phyloP scores from a whole-genome alignment of 352 stramenopile genomes.

The Globisporangium rhizosaccharum region DNA sequence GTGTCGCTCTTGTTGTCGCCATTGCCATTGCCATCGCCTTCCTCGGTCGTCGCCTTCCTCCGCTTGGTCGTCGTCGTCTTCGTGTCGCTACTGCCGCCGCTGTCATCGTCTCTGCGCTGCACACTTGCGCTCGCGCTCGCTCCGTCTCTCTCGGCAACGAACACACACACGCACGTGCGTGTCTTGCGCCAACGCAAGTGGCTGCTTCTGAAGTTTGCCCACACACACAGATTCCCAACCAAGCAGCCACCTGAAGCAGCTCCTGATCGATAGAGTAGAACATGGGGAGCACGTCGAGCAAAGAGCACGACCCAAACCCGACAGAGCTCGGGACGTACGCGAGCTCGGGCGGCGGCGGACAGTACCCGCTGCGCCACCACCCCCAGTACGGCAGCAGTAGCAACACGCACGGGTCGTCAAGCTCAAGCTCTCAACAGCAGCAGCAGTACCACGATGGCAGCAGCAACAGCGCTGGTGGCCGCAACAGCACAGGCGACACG shows the following conservation, averaged over 20 bases:
- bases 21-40: too few species aligned
- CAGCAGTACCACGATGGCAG: slow-evolving; percentile 16
- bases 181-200: not conserved
- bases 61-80: too few species aligned
- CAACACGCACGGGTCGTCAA: slow-evolving; percentile 5
- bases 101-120: too few species aligned
- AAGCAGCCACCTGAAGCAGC: not conserved
- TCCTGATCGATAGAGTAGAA: not conserved
- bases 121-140: too few species aligned
- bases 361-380: slow-evolving; percentile 65
- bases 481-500: not conserved
- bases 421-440: slow-evolving; percentile 9
- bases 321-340: slow-evolving; percentile 64
- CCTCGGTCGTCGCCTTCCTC: too few species aligned
- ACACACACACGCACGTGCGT: not conserved
- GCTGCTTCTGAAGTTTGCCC: not conserved
- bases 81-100: too few species aligned
- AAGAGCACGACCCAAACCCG: slow-evolving; percentile 76
- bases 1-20: too few species aligned
- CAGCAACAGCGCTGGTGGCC: not conserved
- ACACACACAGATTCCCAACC: not conserved
- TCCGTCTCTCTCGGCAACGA: not conserved
- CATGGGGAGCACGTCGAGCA: slow-evolving; percentile 84
- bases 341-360: slow-evolving; percentile 24
- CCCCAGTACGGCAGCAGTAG: slow-evolving; percentile 39